Conservation (phyloP, 352 stramenopile species). For the Hyphochytrium catenoides region DNA sequence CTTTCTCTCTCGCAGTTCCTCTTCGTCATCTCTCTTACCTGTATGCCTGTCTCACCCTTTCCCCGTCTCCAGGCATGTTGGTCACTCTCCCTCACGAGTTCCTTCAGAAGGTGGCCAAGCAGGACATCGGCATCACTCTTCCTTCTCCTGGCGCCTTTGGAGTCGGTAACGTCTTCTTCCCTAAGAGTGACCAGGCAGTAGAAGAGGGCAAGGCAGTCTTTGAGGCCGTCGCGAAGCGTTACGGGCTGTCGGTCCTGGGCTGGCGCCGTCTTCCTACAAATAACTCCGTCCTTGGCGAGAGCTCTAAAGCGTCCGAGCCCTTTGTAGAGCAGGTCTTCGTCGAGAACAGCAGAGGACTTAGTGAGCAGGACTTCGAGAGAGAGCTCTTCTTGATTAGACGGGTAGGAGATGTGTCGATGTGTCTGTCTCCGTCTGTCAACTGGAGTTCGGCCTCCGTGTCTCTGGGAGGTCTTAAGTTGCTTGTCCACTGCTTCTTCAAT, state of each 20-base stretch:
- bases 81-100: conserved; percentile 87
- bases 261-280: conserved; percentile 79
- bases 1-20: no score
- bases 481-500: no score
- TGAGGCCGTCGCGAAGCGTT: conserved; percentile 33
- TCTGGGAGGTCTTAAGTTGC: no score
- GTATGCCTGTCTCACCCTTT: conserved; percentile 1
- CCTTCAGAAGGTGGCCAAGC: conserved; percentile 46
- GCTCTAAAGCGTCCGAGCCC: conserved; percentile 73
- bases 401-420: no score
- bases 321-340: conserved; percentile 86
- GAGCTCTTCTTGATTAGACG: no score
- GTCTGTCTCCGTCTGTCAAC: no score
- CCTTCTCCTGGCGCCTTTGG: conserved; percentile 22
- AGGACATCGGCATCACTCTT: conserved; percentile 16
- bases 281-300: conserved; percentile 73
- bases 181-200: conserved; percentile 45
- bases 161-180: conserved; percentile 76
- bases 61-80: conserved; percentile 71
- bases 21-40: conserved; percentile 1
- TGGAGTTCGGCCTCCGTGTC: no score
- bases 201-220: conserved; percentile 65
- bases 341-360: conserved; percentile 36
- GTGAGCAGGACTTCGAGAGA: conserved; percentile 70
- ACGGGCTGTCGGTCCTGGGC: conserved; percentile 71